Percentiles rank a stretch among this genome's conserved stretches.
Evolutionary conservation across 2,329 filamentous ascomycete species (phyloP).

Genomic region (Colletotrichum sublineola): DNA sequence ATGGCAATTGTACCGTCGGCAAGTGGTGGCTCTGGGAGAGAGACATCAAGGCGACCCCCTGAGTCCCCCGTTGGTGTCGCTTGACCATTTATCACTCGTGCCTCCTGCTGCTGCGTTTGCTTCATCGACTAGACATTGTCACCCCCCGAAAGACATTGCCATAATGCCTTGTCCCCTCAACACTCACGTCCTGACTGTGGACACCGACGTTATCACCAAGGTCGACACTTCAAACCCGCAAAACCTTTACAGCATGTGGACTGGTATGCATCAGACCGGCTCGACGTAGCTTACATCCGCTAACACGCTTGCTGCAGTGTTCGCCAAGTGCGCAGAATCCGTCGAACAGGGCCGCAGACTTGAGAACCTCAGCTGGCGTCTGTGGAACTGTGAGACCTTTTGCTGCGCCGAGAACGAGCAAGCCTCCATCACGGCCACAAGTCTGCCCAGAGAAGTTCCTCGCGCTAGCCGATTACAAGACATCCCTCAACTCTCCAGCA

Average conservation of each 20-base stretch:
- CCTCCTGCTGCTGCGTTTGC: background rate
- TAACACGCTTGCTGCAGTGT: conserved; percentile 69
- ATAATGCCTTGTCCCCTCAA: conserved; percentile 60
- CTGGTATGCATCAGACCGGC: conserved; percentile 72
- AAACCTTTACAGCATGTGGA: conserved; percentile 97
- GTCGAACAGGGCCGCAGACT: conserved; percentile 92
- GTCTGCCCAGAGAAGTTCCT: conserved; percentile 65
- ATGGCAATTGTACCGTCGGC: background rate
- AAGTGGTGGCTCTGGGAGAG: background rate
- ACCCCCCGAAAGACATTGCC: background rate
- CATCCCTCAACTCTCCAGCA: conserved; percentile 80
- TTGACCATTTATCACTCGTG: background rate
- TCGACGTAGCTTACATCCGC: background rate
- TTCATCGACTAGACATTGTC: background rate
- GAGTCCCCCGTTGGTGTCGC: background rate
- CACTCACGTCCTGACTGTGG: conserved; percentile 89
- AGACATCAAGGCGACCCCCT: background rate
- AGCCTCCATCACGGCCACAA: conserved; percentile 56
- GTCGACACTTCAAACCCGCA: conserved; percentile 76
- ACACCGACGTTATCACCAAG: conserved; percentile 73
- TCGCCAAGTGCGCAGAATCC: conserved; percentile 93
- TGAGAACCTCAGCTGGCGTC: conserved; percentile 95
- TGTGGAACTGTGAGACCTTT: conserved; percentile 96
- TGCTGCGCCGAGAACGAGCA: conserved; percentile 79
- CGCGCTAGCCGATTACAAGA: conserved; percentile 59